Conservation (phyloP, 306 rosid species). For the Quercus dentata region DNA sequence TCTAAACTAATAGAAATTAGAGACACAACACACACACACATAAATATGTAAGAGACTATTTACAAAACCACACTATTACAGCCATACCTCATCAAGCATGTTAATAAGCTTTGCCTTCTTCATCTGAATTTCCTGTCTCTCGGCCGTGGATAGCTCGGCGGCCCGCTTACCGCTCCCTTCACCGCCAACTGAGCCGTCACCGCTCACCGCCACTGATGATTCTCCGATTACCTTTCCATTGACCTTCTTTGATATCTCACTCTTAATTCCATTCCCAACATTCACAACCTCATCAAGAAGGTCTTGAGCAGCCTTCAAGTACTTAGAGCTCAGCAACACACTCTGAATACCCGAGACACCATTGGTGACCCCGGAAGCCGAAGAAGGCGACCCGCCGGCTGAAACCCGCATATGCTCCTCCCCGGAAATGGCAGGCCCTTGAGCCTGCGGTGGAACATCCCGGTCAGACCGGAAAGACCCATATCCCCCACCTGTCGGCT, state of each 20-base stretch:
- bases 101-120: conserved; percentile 83
- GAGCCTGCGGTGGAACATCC: conserved; percentile 36
- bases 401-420: conserved; percentile 55
- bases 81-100: conserved; percentile 92
- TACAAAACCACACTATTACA: not conserved
- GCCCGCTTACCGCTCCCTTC: conserved; percentile 49
- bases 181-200: conserved; percentile 47
- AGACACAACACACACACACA: too few species aligned
- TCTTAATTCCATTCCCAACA: conserved; percentile 57
- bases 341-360: conserved; percentile 79
- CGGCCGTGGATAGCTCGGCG: conserved; percentile 67
- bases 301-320: conserved; percentile 85
- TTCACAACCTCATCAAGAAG: conserved; percentile 82
- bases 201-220: conserved; percentile 42
- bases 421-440: conserved; percentile 33
- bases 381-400: conserved; percentile 48
- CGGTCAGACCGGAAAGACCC: conserved; percentile 56
- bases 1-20: too few species aligned
- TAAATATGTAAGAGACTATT: not conserved
- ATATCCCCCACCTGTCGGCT: conserved; percentile 24
- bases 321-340: conserved; percentile 74
- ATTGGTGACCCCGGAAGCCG: conserved; percentile 62
- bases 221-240: conserved; percentile 53
- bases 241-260: conserved; percentile 41
- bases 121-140: conserved; percentile 96